Percentiles rank a stretch among this genome's conserved stretches.
These are phyloP conservation scores for Arthonia radiata DNA, from an alignment of 495 filamentous ascomycete genomes.

Conservation along the genomic window DNA sequence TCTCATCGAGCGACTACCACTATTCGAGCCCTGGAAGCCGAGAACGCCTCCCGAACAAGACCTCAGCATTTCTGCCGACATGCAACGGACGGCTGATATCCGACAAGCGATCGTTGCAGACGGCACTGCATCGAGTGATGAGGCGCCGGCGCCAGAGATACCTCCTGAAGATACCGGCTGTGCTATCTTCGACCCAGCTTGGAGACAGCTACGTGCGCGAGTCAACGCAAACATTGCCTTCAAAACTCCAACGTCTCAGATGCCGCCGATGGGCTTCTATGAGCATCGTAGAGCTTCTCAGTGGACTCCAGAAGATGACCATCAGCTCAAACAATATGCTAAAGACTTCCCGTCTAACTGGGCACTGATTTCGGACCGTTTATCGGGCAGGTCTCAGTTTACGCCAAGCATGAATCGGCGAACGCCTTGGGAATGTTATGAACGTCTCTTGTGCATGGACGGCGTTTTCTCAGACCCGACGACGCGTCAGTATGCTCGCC, in stretches of 20 bases:
- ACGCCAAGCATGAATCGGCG: slow-evolving; percentile 67
- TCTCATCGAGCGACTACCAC: no score
- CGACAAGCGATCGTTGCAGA: slow-evolving; percentile 12
- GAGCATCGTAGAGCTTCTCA: slow-evolving; percentile 66
- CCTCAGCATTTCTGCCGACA: no score
- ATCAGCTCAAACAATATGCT: slow-evolving; percentile 60
- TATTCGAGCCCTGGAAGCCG: no score
- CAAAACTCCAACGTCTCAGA: slow-evolving; percentile 69
- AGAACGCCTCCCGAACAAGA: no score
- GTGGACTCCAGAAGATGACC: slow-evolving; percentile 75
- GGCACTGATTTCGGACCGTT: slow-evolving; percentile 65
- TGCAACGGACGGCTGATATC: no score
- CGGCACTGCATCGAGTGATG: slow-evolving; percentile 16
- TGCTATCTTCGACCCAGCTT: slow-evolving; percentile 71
- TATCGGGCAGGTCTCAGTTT: slow-evolving; percentile 47
- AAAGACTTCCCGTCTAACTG: slow-evolving; percentile 92
- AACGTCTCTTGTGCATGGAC: slow-evolving; percentile 79
- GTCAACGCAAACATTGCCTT: slow-evolving; percentile 85
- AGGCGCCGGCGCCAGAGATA: slow-evolving; percentile 16
- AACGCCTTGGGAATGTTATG: slow-evolving; percentile 97
- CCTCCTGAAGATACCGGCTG: slow-evolving; percentile 51
- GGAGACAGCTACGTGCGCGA: slow-evolving; percentile 69
- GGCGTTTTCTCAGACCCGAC: slow-evolving; percentile 74
- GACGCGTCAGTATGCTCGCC: slow-evolving; percentile 82
- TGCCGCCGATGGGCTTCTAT: slow-evolving; percentile 76